These are phyloP conservation scores for Pythium periplocum DNA, from an alignment of 352 stramenopile genomes.

Conservation along the genomic window DNA sequence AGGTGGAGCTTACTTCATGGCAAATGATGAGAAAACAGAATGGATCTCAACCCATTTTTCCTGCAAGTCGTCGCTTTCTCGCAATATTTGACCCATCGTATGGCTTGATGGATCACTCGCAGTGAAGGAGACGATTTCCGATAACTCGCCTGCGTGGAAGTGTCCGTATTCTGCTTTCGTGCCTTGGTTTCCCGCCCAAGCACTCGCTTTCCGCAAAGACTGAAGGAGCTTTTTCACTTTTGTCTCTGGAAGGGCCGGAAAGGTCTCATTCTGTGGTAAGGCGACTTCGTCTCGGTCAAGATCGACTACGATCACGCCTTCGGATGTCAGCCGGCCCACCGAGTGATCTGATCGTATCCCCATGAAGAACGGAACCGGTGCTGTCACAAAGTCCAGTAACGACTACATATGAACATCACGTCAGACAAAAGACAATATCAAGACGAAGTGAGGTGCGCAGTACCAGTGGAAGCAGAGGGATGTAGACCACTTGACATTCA, in stretches of 20 bases:
- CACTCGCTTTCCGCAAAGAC: conserved; percentile 37
- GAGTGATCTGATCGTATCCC: conserved; percentile 40
- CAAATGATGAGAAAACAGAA: conserved; percentile 43
- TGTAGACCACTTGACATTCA: conserved; percentile 71
- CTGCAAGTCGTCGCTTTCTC: conserved; percentile 37
- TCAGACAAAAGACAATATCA: background rate
- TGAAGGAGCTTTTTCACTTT: conserved; percentile 60
- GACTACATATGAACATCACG: conserved; percentile 23
- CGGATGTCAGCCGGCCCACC: conserved; percentile 30
- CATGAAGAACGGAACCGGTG: conserved; percentile 79
- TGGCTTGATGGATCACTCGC: conserved; percentile 18
- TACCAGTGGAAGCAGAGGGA: conserved; percentile 63
- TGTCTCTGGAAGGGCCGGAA: conserved; percentile 47
- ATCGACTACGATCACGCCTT: conserved; percentile 67
- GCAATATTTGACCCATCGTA: conserved; percentile 13
- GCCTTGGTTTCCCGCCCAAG: conserved; percentile 37
- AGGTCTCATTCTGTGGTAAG: conserved; percentile 30
- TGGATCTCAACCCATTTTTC: conserved; percentile 64
- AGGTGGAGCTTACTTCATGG: conserved; percentile 27
- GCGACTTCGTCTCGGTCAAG: conserved; percentile 59
- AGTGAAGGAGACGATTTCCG: conserved; percentile 15
- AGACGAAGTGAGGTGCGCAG: background rate
- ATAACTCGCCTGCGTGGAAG: conserved; percentile 18
- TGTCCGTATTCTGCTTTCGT: conserved; percentile 17
- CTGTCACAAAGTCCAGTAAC: conserved; percentile 63